phyloP scores from a whole-genome alignment of 495 filamentous ascomycete genomes.

The Parmelia sp. region DNA sequence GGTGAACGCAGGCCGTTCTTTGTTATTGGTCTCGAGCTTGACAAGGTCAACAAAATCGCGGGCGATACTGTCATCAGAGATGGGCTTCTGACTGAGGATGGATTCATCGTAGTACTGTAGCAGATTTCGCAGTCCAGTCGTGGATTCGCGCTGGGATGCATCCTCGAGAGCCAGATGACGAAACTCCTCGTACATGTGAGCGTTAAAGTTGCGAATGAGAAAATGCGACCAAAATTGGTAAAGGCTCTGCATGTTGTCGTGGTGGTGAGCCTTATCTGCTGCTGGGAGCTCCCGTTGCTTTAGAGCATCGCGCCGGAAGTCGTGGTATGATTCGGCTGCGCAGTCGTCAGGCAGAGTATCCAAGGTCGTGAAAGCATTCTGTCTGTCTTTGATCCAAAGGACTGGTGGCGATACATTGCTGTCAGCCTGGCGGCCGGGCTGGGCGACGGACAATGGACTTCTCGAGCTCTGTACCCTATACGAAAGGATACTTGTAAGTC shows the following conservation, averaged over 20 bases:
- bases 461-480: constrained; percentile 21
- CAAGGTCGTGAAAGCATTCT: constrained; percentile 30
- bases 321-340: constrained; percentile 47
- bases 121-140: constrained; percentile 49
- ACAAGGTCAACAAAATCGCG: constrained; percentile 50
- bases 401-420: constrained; percentile 26
- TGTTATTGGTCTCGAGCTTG: constrained; percentile 32
- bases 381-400: constrained; percentile 45
- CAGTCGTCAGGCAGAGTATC: constrained; percentile 38
- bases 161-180: constrained; percentile 64
- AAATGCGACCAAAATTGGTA: constrained; percentile 79
- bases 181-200: constrained; percentile 76
- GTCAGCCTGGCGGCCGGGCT: constrained; percentile 16
- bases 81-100: constrained; percentile 42
- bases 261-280: constrained; percentile 38
- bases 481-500: constrained; percentile 15
- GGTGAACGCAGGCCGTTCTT: constrained; percentile 42
- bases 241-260: constrained; percentile 57
- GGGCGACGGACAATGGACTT: constrained; percentile 24
- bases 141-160: constrained; percentile 39
- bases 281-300: constrained; percentile 47
- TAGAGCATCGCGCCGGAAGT: constrained; percentile 52
- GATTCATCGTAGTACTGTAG: constrained; percentile 54
- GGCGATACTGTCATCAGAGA: constrained; percentile 45
- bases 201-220: constrained; percentile 68